phyloP scores from a whole-genome alignment of 2,329 filamentous ascomycete genomes.

The Verticillium alfalfae region DNA sequence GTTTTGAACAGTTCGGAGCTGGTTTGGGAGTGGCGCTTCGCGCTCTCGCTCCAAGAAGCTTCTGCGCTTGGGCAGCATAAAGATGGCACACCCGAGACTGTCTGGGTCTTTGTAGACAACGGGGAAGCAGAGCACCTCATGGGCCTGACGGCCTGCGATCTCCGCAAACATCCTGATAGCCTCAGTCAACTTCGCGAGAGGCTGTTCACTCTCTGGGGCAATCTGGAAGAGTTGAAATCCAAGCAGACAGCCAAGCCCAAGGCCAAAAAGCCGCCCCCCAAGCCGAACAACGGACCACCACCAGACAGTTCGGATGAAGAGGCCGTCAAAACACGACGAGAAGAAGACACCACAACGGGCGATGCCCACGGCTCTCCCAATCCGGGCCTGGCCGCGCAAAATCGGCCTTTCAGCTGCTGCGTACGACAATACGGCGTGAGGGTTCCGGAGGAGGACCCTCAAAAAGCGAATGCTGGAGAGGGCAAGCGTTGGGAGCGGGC shows the following conservation, averaged over 20 bases:
- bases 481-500: slow-evolving; percentile 53
- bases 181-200: slow-evolving; percentile 58
- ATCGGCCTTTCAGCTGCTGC: slow-evolving; percentile 63
- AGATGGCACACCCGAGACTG: slow-evolving; percentile 23
- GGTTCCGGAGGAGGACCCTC: slow-evolving; percentile 29
- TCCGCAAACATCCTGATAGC: slow-evolving; percentile 44
- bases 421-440: slow-evolving; percentile 65
- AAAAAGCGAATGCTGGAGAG: slow-evolving; percentile 37
- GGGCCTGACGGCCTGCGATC: slow-evolving; percentile 42
- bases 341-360: neutral
- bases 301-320: slow-evolving; percentile 32
- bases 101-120: slow-evolving; percentile 68
- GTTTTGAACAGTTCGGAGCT: neutral
- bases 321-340: neutral
- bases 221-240: slow-evolving; percentile 67
- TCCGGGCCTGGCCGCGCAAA: slow-evolving; percentile 26
- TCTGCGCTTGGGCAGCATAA: slow-evolving; percentile 15
- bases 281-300: slow-evolving; percentile 21
- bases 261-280: neutral
- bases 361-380: neutral
- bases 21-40: slow-evolving; percentile 80
- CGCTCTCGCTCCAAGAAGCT: slow-evolving; percentile 70
- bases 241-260: slow-evolving; percentile 14
- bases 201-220: slow-evolving; percentile 78
- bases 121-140: slow-evolving; percentile 41